phyloP scores from a whole-genome alignment of 805 yeast species.

The Yamadazyma scolyti region DNA sequence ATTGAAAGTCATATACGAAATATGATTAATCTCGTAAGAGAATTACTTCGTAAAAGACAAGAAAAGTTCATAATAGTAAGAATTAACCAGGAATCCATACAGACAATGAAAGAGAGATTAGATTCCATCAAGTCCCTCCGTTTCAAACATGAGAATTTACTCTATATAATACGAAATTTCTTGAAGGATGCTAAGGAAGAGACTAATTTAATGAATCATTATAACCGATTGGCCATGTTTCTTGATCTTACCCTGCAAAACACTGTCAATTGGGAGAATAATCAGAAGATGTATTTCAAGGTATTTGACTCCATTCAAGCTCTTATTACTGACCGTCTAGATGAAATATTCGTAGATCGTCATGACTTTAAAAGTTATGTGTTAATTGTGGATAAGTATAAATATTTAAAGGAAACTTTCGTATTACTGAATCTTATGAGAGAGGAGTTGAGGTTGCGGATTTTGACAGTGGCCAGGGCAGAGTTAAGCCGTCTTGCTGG shows the following conservation, averaged over 20 bases:
- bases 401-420: constrained; percentile 10
- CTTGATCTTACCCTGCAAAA: constrained; percentile 34
- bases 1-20: constrained; percentile 66
- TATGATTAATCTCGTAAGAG: constrained; percentile 66
- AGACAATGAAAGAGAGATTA: constrained; percentile 39
- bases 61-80: constrained; percentile 68
- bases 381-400: constrained; percentile 20
- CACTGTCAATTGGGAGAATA: constrained; percentile 22
- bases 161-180: constrained; percentile 24
- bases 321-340: constrained; percentile 19
- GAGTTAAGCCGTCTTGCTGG: constrained; percentile 24
- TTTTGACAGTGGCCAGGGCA: constrained; percentile 23
- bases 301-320: constrained; percentile 19
- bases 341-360: constrained; percentile 22
- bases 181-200: constrained; percentile 11
- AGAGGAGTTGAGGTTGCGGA: constrained; percentile 31
- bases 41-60: constrained; percentile 65
- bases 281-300: constrained; percentile 22
- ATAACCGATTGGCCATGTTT: constrained; percentile 24
- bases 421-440: constrained; percentile 25
- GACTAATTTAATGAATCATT: constrained; percentile 21
- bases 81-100: constrained; percentile 41
- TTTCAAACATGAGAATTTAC: constrained; percentile 48
- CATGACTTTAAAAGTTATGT: constrained; percentile 23
- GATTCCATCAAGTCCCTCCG: constrained; percentile 45